Percentiles rank a stretch among this genome's conserved stretches.
These are phyloP conservation scores for Cyanidium caldarium DNA, from an alignment of 23 red algal genomes.

Conservation along the genomic window DNA sequence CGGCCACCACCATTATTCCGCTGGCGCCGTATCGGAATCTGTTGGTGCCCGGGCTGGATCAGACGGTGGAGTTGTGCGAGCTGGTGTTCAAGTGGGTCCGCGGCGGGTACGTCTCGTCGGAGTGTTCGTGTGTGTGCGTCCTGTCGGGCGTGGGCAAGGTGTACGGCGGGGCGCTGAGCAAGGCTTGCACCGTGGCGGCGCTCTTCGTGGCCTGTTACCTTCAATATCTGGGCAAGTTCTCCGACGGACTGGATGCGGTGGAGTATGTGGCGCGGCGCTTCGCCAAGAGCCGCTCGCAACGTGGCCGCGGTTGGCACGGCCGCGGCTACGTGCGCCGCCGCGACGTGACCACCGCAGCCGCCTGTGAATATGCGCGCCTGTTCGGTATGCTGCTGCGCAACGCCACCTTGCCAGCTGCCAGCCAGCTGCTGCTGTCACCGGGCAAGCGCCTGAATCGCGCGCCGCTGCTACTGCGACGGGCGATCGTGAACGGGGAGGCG, in stretches of 20 bases:
- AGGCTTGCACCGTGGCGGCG: not conserved
- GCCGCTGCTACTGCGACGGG: not conserved
- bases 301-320: not conserved
- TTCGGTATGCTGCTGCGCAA: not conserved
- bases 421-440: not conserved
- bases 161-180: not conserved
- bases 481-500: constrained; percentile 2
- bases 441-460: not conserved
- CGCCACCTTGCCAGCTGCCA: not conserved
- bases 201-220: constrained; percentile 4
- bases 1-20: not conserved
- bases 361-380: not conserved
- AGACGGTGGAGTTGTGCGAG: constrained; percentile 4
- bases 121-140: constrained; percentile 1
- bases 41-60: not conserved
- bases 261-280: not conserved
- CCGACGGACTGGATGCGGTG: not conserved
- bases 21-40: not conserved
- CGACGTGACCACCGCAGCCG: not conserved
- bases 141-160: not conserved
- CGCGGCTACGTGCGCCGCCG: not conserved
- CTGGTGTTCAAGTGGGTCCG: constrained; percentile 5
- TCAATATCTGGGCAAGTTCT: not conserved
- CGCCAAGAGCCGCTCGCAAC: not conserved
- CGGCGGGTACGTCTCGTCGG: not conserved